Evolutionary conservation across 2,329 filamentous ascomycete species (phyloP), one percentile per base, ranked within the genome.

Genomic region (Herpotrichia juniperi): DNA sequence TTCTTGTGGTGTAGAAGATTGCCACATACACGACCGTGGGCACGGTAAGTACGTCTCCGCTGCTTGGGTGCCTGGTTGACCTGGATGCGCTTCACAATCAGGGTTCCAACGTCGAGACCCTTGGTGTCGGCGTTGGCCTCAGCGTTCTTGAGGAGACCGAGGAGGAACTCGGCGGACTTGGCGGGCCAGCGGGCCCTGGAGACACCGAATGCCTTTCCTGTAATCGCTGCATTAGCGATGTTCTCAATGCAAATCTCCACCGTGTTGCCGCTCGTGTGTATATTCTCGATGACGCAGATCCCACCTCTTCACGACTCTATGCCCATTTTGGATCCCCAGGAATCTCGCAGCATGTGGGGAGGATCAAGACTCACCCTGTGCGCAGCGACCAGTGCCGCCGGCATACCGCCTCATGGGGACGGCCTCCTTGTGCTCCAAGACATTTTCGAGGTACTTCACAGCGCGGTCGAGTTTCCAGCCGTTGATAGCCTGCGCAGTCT

Each of bases 11-110:
- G 37, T 22, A 12, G 21, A 12, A 10, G 5, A 10, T 19, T 16
- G 14, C n/a, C 54, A 91, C 93, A 74, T 96, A 97, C 93, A 85
- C 94, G 92, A 88, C 94, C 94, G 87, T 99, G 94, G 65, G 96
- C 96, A 88, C 94, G 93, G 90, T 99, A 99, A 78, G 94, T 99
- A 81, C 94, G 89, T 83, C 94, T 88, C 79, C 94, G 89, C 87
- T 97, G 93, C 89, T 97, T 97, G 75, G 94, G 94, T 72, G 94
- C 96, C 87, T 99, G 94, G 91, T 99, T 99, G 87, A 99, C 94
- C 86, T 99, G 94, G 83, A 99, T 99, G 90, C 97, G 96, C 91
- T 97, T 97, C 83, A 99, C 90, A 78, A 97, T 83, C 77, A 99
- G 85, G 86, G 96, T 96, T 83, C 88, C 88, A 77, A 93, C 97